Conservation (phyloP, 192 early-diverging fungal genomes). For the Umbelopsis vinacea region DNA sequence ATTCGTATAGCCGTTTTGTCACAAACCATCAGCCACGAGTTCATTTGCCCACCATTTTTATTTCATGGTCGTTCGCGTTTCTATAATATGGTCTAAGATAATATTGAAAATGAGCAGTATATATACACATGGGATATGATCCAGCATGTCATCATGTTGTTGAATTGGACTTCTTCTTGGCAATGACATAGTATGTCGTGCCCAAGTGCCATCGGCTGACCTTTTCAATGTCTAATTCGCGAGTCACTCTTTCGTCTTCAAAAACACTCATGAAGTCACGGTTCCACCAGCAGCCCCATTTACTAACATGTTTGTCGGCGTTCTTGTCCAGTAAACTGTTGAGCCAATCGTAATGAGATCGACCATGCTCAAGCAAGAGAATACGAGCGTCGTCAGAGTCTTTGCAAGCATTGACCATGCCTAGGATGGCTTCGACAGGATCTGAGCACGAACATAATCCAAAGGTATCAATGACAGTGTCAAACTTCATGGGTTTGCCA, state of each 20-base stretch:
- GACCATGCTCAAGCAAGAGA: slow-evolving; percentile 69
- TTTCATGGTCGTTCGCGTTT: not conserved
- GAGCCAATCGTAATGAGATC: slow-evolving; percentile 55
- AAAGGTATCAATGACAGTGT: slow-evolving; percentile 72
- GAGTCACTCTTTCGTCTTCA: slow-evolving; percentile 42
- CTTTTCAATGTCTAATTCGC: slow-evolving; percentile 55
- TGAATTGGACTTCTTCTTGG: slow-evolving; percentile 12
- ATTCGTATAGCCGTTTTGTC: slow-evolving; percentile 8
- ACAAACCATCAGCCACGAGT: not conserved
- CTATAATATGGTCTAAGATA: not conserved
- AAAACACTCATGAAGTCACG: slow-evolving; percentile 60
- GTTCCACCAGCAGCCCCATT: slow-evolving; percentile 79
- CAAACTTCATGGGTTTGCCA: slow-evolving; percentile 40
- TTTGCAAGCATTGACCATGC: slow-evolving; percentile 49
- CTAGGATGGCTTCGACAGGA: slow-evolving; percentile 55
- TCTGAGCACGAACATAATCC: slow-evolving; percentile 64
- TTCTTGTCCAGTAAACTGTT: slow-evolving; percentile 63
- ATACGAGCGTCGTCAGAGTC: slow-evolving; percentile 48
- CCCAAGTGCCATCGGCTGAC: slow-evolving; percentile 65
- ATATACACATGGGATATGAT: too few relatives aligned
- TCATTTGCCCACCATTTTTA: not conserved
- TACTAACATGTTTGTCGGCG: slow-evolving; percentile 57
- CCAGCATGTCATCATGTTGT: not conserved
- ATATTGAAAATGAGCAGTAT: not conserved
- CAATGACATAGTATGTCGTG: slow-evolving; percentile 65